Conservation (phyloP, 768 basidiomycete genomes). For the Leccinum pellstonianum region DNA sequence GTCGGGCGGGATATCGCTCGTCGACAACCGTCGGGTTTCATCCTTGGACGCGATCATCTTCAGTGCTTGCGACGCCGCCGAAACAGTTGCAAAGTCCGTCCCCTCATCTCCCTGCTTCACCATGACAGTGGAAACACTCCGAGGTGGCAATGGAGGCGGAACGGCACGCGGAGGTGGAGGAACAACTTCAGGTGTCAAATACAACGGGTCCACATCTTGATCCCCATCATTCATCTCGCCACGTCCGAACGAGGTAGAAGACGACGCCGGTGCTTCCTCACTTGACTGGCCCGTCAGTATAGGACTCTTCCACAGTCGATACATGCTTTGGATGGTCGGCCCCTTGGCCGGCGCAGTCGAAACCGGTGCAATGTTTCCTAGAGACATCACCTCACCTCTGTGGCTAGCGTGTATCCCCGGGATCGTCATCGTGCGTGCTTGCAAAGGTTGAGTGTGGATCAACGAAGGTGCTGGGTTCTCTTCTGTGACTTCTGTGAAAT, state of each 20-base stretch:
- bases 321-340: conserved; percentile 64
- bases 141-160: conserved; percentile 43
- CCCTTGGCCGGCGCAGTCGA: conserved; percentile 43
- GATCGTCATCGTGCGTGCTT: conserved; percentile 80
- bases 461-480: conserved; percentile 40
- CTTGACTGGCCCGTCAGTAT: conserved; percentile 30
- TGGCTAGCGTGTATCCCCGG: conserved; percentile 86
- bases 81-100: conserved; percentile 23
- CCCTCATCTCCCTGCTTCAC: conserved; percentile 31
- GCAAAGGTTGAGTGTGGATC: conserved; percentile 71
- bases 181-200: conserved; percentile 23
- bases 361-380: conserved; percentile 66
- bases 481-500: conserved; percentile 31
- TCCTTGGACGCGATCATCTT: conserved; percentile 56
- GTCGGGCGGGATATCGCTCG: conserved; percentile 5
- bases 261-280: conserved; percentile 14
- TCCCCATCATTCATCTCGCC: conserved; percentile 23
- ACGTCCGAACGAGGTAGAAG: conserved; percentile 8
- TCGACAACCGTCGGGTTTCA: conserved; percentile 32
- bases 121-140: conserved; percentile 35
- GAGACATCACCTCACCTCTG: conserved; percentile 80
- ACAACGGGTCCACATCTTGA: conserved; percentile 31
- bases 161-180: conserved; percentile 28
- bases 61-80: conserved; percentile 52
- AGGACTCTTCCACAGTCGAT: conserved; percentile 72